Conservation (phyloP, 2,329 filamentous ascomycete genomes). For the Plectosphaerella sp. region DNA sequence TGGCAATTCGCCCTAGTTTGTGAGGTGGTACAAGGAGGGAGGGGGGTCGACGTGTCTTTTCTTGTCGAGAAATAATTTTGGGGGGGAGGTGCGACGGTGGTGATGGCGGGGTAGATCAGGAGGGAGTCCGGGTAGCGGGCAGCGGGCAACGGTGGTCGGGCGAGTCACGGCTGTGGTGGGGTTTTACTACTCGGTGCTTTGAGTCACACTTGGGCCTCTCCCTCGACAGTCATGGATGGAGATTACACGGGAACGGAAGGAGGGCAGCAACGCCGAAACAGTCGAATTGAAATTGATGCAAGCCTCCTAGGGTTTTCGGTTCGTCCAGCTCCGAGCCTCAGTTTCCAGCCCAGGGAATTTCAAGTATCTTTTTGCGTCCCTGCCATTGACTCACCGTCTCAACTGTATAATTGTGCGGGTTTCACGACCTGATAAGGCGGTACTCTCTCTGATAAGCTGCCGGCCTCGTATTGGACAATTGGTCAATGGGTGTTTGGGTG, state of each 20-base stretch:
- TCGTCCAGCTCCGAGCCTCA: neutral
- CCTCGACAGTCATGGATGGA: neutral
- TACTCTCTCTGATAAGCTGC: neutral
- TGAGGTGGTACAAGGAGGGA: neutral
- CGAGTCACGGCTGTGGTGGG: slow-evolving; percentile 2
- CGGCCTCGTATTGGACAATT: slow-evolving; percentile 1
- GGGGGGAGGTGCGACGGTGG: neutral
- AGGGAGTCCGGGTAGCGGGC: neutral
- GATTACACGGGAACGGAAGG: too few relatives aligned
- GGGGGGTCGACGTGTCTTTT: neutral
- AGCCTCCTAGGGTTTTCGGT: neutral
- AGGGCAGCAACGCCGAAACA: too few relatives aligned
- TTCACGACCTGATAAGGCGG: neutral
- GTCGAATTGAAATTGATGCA: too few relatives aligned
- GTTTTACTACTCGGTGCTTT: neutral
- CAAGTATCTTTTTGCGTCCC: neutral
- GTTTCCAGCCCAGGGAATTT: neutral
- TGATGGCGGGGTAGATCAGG: slow-evolving; percentile 2
- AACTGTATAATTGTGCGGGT: neutral
- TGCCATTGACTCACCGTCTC: neutral
- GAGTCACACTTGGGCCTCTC: neutral
- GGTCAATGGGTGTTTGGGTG: neutral
- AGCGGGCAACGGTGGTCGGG: neutral
- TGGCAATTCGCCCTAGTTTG: too few relatives aligned
- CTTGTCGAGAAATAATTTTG: slow-evolving; percentile 1